Evolutionary conservation across 179 eudicot species (phyloP), one percentile per base, ranked within the genome.

Genomic region (Vitellaria paradoxa): DNA sequence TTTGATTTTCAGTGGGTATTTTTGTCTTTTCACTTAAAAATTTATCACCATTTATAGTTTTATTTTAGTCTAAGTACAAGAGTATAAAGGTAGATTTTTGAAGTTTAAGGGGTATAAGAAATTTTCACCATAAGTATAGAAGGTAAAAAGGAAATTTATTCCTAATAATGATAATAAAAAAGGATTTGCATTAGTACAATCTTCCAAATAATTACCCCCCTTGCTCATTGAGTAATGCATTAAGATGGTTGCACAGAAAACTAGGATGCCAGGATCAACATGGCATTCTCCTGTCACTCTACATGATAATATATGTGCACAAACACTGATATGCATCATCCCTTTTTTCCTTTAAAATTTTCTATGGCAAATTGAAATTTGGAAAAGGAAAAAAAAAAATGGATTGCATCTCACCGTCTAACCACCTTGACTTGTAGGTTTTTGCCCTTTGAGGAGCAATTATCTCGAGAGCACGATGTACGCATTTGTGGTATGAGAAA

Each of bases 401-500:
- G 20, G 72, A 56, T 9, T 45, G 47, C 1, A 50, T 17, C 79
- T 15, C 68, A 74, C 81, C 79, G 21, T 82, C 79, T 69, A 85
- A 56, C 88, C 87, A 82, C 77, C 72, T 84, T 55, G 79, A 81
- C 61, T 83, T 84, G 73, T 87, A 87, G n/a, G 65, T 56, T 70
- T 83, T 85, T 18, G 96, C 89, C 68, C 86, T 80, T 6, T 79
- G 24, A 55, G 94, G 91, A 40, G 88, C 88, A 46, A 91, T 82
- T 9, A 85, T 65, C 78, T 93, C 86, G 47, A 90, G 73, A 0
- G 94, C 96, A 56, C 81, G 84, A 30, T 70, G 84, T 18, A 91
- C 72, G 65, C 97, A 87, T 78, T 91, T 93, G 78, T 83, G 91
- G 63, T 91, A 91, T 0, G 97, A 93, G 83, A 93, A 91, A 74